Evolutionary conservation across 495 filamentous ascomycete genomes (phyloP).

Genomic region (Cenococcum geophilum): DNA sequence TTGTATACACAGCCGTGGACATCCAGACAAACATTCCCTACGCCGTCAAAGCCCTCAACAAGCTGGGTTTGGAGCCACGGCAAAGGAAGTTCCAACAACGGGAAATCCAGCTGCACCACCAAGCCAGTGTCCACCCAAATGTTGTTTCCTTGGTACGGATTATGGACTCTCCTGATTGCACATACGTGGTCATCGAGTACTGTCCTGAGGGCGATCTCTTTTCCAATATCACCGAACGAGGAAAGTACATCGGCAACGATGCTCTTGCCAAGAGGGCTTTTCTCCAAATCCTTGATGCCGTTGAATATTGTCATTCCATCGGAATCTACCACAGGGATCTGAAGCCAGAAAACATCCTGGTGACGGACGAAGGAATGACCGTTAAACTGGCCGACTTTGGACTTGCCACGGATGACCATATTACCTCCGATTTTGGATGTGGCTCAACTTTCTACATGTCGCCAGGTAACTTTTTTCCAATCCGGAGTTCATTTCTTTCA

Average conservation of each 20-base stretch:
- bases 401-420: conserved; percentile 74
- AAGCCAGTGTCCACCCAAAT: conserved; percentile 81
- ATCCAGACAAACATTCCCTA: conserved; percentile 74
- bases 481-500: conserved; percentile 32
- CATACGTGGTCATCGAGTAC: conserved; percentile 94
- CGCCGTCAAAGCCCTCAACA: conserved; percentile 96
- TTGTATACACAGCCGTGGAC: conserved; percentile 91
- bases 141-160: conserved; percentile 94
- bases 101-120: conserved; percentile 87
- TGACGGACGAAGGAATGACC: conserved; percentile 76
- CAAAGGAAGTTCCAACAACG: conserved; percentile 86
- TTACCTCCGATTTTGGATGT: conserved; percentile 92
- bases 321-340: conserved; percentile 97
- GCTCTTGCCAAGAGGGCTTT: conserved; percentile 78
- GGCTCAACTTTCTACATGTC: conserved; percentile 99
- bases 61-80: conserved; percentile 77
- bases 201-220: conserved; percentile 97
- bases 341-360: conserved; percentile 97
- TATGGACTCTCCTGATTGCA: conserved; percentile 86
- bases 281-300: conserved; percentile 95
- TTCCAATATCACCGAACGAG: conserved; percentile 90
- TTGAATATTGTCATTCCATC: conserved; percentile 85
- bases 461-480: conserved; percentile 62
- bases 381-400: conserved; percentile 98
- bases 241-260: conserved; percentile 91